Evolutionary conservation across 257 asterid species (phyloP).

Genomic region (Leptodermis oblonga): DNA sequence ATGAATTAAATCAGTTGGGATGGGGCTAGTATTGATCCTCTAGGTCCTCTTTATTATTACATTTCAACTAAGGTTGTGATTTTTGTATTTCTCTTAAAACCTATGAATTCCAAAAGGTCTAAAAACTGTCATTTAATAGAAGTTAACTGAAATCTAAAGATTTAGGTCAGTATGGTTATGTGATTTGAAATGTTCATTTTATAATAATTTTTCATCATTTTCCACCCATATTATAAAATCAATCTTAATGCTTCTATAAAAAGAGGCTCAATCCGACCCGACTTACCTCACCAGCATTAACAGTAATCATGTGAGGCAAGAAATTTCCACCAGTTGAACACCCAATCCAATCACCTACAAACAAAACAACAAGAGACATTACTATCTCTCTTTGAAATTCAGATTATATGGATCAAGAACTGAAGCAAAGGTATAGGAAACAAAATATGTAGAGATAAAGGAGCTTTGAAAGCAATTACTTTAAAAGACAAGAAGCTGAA

Average conservation of each 20-base stretch:
- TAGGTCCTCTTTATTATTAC: neutral
- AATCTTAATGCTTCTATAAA: slow-evolving; percentile 1
- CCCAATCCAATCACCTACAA: slow-evolving; percentile 58
- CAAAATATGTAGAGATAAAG: neutral
- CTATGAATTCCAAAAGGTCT: neutral
- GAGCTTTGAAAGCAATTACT: neutral
- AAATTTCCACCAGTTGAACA: slow-evolving; percentile 64
- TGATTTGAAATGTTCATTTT: too few relatives aligned
- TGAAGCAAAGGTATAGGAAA: neutral
- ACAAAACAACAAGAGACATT: neutral
- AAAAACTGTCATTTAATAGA: neutral
- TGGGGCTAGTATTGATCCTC: neutral
- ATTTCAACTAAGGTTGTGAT: neutral
- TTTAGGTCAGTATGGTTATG: too few relatives aligned
- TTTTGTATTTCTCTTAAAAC: neutral
- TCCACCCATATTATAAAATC: too few relatives aligned
- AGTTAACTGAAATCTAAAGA: neutral
- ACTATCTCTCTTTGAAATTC: neutral
- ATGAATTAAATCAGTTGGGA: neutral
- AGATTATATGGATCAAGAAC: neutral
- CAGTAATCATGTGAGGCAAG: slow-evolving; percentile 58
- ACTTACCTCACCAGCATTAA: slow-evolving; percentile 70
- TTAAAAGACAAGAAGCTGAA: too few relatives aligned
- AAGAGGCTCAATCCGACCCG: slow-evolving; percentile 7
- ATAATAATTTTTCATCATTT: too few relatives aligned